Conservation (phyloP, 441 rosid genomes). For the Gossypium schwendimanii region DNA sequence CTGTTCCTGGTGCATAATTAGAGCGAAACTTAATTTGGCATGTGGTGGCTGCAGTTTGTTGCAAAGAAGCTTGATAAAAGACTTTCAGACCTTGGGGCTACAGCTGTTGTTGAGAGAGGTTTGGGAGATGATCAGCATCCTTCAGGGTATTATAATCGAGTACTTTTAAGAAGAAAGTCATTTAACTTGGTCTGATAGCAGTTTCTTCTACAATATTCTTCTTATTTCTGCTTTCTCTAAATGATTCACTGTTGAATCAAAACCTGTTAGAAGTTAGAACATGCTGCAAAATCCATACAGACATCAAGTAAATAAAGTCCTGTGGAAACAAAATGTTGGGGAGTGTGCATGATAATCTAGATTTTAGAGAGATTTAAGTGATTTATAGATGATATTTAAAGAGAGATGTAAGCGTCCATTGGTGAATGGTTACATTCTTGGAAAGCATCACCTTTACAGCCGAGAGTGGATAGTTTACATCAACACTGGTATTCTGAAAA, state of each 20-base stretch:
- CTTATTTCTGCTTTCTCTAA: not conserved
- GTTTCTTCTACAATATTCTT: not conserved
- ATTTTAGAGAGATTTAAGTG: not conserved
- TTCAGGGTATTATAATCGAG: constrained; percentile 63
- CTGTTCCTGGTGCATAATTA: not conserved
- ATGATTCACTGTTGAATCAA: not conserved
- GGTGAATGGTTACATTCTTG: not conserved
- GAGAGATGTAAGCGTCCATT: not conserved
- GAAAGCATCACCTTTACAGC: not conserved
- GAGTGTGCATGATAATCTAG: not conserved
- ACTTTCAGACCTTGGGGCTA: constrained; percentile 77
- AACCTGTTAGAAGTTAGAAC: not conserved
- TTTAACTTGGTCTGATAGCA: not conserved
- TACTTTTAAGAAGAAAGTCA: not conserved
- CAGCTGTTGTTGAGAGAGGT: constrained; percentile 61
- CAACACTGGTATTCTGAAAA: not conserved
- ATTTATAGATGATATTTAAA: not conserved
- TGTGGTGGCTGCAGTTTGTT: constrained; percentile 62
- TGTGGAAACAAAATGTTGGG: not conserved
- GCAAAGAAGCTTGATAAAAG: constrained; percentile 94
- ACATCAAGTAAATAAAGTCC: not conserved
- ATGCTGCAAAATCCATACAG: not conserved
- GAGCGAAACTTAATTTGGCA: constrained; percentile 8
- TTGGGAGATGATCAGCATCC: constrained; percentile 96
- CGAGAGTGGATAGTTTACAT: not conserved